These are phyloP conservation scores for Francoa sonchifolia DNA, from an alignment of 441 rosid species.

Conservation along the genomic window DNA sequence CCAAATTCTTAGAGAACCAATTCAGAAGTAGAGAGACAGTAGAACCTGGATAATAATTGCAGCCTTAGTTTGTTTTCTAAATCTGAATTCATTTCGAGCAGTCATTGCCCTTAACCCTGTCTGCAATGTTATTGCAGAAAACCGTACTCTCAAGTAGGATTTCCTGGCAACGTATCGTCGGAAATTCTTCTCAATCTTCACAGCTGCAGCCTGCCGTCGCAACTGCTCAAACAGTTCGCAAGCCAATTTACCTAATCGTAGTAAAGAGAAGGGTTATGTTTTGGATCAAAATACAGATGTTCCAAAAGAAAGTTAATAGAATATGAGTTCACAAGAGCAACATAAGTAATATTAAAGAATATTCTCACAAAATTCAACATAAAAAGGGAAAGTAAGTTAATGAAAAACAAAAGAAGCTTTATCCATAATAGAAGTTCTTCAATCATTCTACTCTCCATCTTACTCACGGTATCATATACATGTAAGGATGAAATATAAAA, in stretches of 20 bases:
- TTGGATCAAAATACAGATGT: conserved; percentile 9
- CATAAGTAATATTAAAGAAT: no score
- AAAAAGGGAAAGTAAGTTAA: no score
- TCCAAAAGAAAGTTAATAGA: conserved; percentile 4
- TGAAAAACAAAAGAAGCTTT: no score
- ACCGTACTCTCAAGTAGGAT: conserved; percentile 42
- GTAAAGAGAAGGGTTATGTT: conserved; percentile 12
- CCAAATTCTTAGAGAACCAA: conserved; percentile 11
- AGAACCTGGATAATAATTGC: conserved; percentile 78
- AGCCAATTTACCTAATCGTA: conserved; percentile 65
- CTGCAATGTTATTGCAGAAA: conserved; percentile 67
- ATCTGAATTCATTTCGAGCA: conserved; percentile 91
- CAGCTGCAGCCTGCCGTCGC: conserved; percentile 77
- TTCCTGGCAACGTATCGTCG: conserved; percentile 51
- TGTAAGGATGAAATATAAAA: no score
- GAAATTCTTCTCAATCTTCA: conserved; percentile 87
- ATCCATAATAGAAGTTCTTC: no score
- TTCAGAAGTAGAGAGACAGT: conserved; percentile 11
- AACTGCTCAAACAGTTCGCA: conserved; percentile 68
- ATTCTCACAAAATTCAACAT: no score
- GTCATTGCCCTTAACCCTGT: conserved; percentile 91
- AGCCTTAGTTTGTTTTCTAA: conserved; percentile 92
- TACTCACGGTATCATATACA: no score
- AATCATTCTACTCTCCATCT: no score
- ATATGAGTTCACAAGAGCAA: conserved; percentile 2